Evolutionary conservation across 805 yeast species (phyloP).

Genomic region (Barnettozyma wickerhamii): DNA sequence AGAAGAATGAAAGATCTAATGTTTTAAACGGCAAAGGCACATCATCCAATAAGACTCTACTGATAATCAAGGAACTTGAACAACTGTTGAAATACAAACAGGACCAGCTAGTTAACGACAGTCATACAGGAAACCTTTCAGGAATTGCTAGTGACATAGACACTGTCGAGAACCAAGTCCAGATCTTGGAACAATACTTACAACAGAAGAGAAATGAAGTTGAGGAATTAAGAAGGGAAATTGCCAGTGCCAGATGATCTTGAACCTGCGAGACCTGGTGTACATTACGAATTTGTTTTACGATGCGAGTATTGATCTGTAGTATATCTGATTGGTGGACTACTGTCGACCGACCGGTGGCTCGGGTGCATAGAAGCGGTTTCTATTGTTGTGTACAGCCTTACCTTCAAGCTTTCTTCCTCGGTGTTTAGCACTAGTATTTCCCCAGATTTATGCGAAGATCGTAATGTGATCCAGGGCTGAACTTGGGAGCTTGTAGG

Average conservation of each 20-base stretch:
- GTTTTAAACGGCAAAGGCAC: conserved; percentile 25
- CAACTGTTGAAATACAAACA: conserved; percentile 78
- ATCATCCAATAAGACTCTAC: conserved; percentile 22
- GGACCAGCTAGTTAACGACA: conserved; percentile 42
- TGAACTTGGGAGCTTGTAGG: too few relatives aligned
- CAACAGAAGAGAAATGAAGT: conserved; percentile 58
- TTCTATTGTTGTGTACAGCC: too few relatives aligned
- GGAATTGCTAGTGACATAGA: conserved; percentile 60
- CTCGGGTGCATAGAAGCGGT: too few relatives aligned
- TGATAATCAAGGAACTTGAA: conserved; percentile 64
- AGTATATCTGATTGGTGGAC: too few relatives aligned
- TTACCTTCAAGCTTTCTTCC: too few relatives aligned
- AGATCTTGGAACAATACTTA: conserved; percentile 65
- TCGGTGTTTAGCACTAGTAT: too few relatives aligned
- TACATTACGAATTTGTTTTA: background rate
- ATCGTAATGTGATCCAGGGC: too few relatives aligned
- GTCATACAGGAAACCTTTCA: conserved; percentile 34
- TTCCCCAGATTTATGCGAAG: too few relatives aligned
- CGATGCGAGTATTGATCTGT: background rate
- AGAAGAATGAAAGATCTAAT: conserved; percentile 27
- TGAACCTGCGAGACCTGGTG: too few relatives aligned
- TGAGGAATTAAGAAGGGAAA: conserved; percentile 40
- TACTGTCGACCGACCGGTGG: too few relatives aligned
- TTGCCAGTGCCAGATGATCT: conserved; percentile 22
- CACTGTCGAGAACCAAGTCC: conserved; percentile 72